These are phyloP conservation scores for Selaginella tamariscina DNA, from an alignment of 75 land plant species.

Conservation along the genomic window DNA sequence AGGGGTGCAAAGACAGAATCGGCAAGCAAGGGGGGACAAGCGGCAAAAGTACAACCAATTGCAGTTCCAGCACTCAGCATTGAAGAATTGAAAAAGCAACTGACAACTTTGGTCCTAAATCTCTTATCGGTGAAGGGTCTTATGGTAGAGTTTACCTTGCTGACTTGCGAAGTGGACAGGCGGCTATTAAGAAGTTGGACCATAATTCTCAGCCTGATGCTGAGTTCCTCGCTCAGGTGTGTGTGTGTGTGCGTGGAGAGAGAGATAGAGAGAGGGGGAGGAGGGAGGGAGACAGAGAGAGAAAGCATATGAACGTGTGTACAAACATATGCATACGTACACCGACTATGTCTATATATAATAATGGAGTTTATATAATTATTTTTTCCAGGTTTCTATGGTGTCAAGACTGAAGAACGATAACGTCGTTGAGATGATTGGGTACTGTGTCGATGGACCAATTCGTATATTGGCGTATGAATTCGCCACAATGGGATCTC, in stretches of 20 bases:
- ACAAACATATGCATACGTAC: background rate
- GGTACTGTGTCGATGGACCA: conserved; percentile 65
- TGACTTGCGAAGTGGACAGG: conserved; percentile 43
- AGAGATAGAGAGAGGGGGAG: no score
- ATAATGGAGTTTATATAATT: background rate
- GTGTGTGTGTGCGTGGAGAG: background rate
- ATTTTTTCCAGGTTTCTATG: conserved; percentile 45
- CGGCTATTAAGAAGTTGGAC: conserved; percentile 80
- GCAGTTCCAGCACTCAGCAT: conserved; percentile 46
- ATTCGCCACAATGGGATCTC: conserved; percentile 32
- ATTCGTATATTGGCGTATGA: conserved; percentile 39
- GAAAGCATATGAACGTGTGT: no score
- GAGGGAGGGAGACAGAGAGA: no score
- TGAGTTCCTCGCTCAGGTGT: conserved; percentile 78
- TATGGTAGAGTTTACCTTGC: conserved; percentile 83
- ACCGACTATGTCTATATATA: background rate
- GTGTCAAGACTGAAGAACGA: conserved; percentile 65
- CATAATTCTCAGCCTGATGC: conserved; percentile 59
- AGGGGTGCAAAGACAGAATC: conserved; percentile 24
- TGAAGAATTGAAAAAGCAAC: conserved; percentile 64
- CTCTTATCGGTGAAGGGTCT: conserved; percentile 86
- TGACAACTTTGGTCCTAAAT: conserved; percentile 55
- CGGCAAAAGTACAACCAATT: conserved; percentile 31
- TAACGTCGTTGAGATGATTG: conserved; percentile 58
- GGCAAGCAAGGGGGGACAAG: conserved; percentile 26